Evolutionary conservation across 202 grass and related monocot species (phyloP).

Genomic region (Panicum hallii): DNA sequence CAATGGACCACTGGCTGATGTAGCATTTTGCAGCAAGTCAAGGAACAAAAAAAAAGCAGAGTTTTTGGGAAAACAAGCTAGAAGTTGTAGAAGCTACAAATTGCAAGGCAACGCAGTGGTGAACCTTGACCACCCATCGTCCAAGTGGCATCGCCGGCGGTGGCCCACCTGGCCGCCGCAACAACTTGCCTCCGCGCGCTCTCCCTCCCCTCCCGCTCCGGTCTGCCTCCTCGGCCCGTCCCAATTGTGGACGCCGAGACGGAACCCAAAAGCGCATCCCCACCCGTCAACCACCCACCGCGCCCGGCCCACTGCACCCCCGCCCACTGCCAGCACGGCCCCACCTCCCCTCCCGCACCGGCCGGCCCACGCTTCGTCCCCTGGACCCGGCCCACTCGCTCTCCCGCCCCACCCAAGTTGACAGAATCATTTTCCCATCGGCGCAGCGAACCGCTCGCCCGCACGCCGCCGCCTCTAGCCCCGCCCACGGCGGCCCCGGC

Average conservation of each 20-base stretch:
- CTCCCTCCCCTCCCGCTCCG: neutral
- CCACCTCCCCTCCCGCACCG: neutral
- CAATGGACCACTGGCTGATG: too few species aligned
- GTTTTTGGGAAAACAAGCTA: too few species aligned
- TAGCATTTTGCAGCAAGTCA: too few species aligned
- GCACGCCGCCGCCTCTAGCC: neutral
- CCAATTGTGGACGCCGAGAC: conserved; percentile 18
- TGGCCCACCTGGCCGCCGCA: neutral
- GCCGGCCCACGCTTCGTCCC: neutral
- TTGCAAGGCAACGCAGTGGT: too few species aligned
- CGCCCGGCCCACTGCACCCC: neutral
- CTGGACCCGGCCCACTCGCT: neutral
- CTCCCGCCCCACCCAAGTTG: neutral
- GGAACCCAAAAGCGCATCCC: conserved; percentile 16
- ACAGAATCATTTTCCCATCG: conserved; percentile 38
- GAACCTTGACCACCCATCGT: neutral
- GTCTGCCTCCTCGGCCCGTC: neutral
- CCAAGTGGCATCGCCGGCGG: neutral
- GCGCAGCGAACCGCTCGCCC: neutral
- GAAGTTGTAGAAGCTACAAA: too few species aligned
- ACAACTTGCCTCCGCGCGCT: neutral
- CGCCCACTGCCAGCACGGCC: neutral
- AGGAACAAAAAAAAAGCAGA: too few species aligned
- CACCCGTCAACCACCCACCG: neutral
- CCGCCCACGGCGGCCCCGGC: neutral